These are phyloP conservation scores for Paramecium pentaurelia DNA, from an alignment of 73 alveolate species.

Conservation along the genomic window DNA sequence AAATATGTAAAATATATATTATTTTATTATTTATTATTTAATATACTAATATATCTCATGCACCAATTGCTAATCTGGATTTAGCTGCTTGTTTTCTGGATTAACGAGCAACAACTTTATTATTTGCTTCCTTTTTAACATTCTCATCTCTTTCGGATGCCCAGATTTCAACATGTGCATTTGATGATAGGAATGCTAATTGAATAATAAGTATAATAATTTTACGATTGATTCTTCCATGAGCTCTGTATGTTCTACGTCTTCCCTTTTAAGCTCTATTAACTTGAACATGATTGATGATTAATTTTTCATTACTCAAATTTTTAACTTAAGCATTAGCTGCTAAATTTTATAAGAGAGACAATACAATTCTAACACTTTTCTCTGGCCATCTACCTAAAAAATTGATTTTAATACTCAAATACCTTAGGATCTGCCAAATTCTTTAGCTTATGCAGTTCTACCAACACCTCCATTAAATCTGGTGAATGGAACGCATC, in stretches of 20 bases:
- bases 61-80: slow-evolving; percentile 74
- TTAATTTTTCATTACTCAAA: slow-evolving; percentile 84
- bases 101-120: slow-evolving; percentile 59
- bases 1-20: neutral
- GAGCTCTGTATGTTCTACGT: slow-evolving; percentile 98
- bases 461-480: slow-evolving; percentile 91
- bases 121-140: slow-evolving; percentile 88
- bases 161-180: slow-evolving; percentile 91
- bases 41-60: slow-evolving; percentile 12
- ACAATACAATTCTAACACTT: slow-evolving; percentile 82
- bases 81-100: slow-evolving; percentile 76
- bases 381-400: slow-evolving; percentile 95
- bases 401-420: neutral
- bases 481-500: slow-evolving; percentile 90
- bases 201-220: neutral
- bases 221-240: slow-evolving; percentile 91
- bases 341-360: slow-evolving; percentile 82
- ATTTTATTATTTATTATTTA: neutral
- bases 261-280: slow-evolving; percentile 95
- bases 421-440: slow-evolving; percentile 75
- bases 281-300: slow-evolving; percentile 83
- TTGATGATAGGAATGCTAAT: slow-evolving; percentile 79
- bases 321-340: slow-evolving; percentile 94
- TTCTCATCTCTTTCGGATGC: slow-evolving; percentile 84
- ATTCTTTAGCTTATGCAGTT: slow-evolving; percentile 85